Conservation (phyloP, 768 basidiomycete genomes). For the Hygrophoropsis aurantiaca region DNA sequence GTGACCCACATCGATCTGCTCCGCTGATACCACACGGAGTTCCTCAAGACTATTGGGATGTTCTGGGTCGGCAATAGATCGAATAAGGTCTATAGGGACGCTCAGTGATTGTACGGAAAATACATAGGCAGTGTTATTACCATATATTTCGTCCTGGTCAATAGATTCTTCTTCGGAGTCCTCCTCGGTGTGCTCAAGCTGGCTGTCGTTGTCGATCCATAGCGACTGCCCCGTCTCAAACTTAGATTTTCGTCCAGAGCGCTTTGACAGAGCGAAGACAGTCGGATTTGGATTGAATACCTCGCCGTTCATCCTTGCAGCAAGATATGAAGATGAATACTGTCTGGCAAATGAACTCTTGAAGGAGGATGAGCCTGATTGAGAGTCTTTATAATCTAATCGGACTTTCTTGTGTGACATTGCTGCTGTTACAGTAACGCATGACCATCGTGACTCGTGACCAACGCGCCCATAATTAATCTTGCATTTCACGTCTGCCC, state of each 20-base stretch:
- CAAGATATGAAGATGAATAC: slow-evolving; percentile 32
- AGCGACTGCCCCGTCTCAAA: slow-evolving; percentile 48
- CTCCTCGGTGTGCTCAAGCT: slow-evolving; percentile 22
- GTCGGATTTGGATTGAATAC: slow-evolving; percentile 91
- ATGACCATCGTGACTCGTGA: slow-evolving; percentile 7
- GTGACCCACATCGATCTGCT: slow-evolving; percentile 67
- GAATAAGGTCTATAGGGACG: slow-evolving; percentile 69
- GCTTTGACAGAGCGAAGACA: slow-evolving; percentile 60
- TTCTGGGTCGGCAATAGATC: slow-evolving; percentile 93
- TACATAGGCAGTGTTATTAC: slow-evolving; percentile 38
- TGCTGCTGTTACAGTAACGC: not conserved
- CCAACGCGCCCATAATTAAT: slow-evolving; percentile 17
- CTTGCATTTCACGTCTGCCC: slow-evolving; percentile 10
- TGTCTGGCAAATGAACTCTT: no score
- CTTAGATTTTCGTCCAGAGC: slow-evolving; percentile 40
- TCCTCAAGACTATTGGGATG: slow-evolving; percentile 94
- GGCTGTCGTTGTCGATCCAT: slow-evolving; percentile 47
- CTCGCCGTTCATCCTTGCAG: slow-evolving; percentile 47
- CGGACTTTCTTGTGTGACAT: slow-evolving; percentile 18
- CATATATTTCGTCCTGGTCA: slow-evolving; percentile 91
- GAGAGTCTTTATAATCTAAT: slow-evolving; percentile 5
- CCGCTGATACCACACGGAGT: slow-evolving; percentile 89
- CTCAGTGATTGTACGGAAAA: slow-evolving; percentile 1
- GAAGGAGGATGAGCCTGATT: no score
- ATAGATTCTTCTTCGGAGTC: slow-evolving; percentile 61